These are phyloP conservation scores for Puccinia horiana DNA, from an alignment of 1,284 basidiomycete genomes.

Conservation along the genomic window DNA sequence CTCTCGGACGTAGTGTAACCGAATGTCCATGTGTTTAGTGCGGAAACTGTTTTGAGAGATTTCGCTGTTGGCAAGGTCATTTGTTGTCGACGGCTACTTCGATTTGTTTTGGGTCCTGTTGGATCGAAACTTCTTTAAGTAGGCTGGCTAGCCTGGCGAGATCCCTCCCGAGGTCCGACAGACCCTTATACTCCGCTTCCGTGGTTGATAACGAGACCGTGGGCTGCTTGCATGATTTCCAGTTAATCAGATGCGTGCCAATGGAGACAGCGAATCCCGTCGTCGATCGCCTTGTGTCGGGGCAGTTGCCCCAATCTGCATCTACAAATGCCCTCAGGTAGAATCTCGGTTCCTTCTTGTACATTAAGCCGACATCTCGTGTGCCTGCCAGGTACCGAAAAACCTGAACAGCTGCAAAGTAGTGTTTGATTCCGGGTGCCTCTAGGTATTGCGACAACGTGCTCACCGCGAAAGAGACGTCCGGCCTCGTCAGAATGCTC, in stretches of 20 bases:
- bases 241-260: no score
- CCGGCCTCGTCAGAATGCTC: background rate
- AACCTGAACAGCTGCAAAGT: background rate
- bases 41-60: conserved; percentile 54
- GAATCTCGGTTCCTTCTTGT: conserved; percentile 61
- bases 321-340: no score
- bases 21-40: conserved; percentile 62
- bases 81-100: conserved; percentile 50
- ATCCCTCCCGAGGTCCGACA: no score
- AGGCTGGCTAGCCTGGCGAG: no score
- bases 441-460: background rate
- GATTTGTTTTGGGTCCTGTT: no score
- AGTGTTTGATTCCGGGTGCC: background rate
- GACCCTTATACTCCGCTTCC: no score
- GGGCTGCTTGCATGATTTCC: no score
- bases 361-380: background rate
- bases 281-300: no score
- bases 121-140: no score
- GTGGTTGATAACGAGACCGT: no score
- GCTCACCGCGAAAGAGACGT: background rate
- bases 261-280: no score
- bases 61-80: conserved; percentile 59
- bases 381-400: background rate
- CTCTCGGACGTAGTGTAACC: conserved; percentile 61
- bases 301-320: no score